These are phyloP conservation scores for Aspergillus pseudotamarii DNA, from an alignment of 2,329 filamentous ascomycete genomes.

Conservation along the genomic window DNA sequence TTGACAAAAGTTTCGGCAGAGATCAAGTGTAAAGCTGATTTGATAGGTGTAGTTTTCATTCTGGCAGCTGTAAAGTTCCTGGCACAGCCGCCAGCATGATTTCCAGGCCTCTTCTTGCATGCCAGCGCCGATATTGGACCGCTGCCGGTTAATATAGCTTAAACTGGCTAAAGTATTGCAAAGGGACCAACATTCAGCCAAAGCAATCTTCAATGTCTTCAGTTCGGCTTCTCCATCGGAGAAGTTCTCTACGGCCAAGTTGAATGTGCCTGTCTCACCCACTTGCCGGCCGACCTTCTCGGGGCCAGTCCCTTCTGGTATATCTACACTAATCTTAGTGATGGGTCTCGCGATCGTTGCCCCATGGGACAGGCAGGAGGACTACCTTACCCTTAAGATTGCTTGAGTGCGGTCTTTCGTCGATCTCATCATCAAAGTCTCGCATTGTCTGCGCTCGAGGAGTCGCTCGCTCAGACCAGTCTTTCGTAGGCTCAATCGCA, in stretches of 20 bases:
- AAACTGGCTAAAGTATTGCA: constrained; percentile 88
- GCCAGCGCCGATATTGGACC: constrained; percentile 71
- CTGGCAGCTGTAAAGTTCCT: constrained; percentile 80
- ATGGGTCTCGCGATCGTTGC: neutral
- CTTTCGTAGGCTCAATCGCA: constrained; percentile 66
- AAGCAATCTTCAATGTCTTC: constrained; percentile 70
- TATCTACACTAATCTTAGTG: constrained; percentile 27
- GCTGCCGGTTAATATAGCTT: constrained; percentile 79
- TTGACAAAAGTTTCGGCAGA: constrained; percentile 91
- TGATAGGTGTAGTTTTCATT: constrained; percentile 71
- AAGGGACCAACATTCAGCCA: constrained; percentile 89
- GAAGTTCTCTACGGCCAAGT: constrained; percentile 37
- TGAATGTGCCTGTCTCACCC: constrained; percentile 27
- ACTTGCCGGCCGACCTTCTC: constrained; percentile 17
- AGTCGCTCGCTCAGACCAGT: constrained; percentile 71
- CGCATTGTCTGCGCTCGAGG: constrained; percentile 81
- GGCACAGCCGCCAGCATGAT: constrained; percentile 90
- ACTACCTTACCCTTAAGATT: constrained; percentile 71
- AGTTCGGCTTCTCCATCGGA: constrained; percentile 59
- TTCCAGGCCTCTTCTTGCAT: constrained; percentile 89
- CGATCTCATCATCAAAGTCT: constrained; percentile 65
- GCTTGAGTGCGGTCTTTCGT: constrained; percentile 62
- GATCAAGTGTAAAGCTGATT: constrained; percentile 74
- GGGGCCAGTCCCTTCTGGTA: constrained; percentile 33
- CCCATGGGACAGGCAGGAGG: neutral